These are phyloP conservation scores for Termitomyces heimii DNA, from an alignment of 768 basidiomycete genomes.

Conservation along the genomic window DNA sequence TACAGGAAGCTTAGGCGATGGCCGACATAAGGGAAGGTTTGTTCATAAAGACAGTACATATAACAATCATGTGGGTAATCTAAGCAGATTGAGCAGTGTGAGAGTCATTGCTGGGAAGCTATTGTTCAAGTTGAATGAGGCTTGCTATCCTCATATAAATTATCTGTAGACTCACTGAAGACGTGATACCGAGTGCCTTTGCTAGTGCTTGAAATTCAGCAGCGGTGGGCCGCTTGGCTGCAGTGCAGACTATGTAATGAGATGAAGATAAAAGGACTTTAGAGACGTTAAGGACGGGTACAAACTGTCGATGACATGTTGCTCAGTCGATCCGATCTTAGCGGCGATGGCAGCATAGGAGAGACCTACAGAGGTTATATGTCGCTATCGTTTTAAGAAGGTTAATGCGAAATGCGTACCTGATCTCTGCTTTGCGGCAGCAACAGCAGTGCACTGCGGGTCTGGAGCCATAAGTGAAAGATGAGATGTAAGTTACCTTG, in stretches of 20 bases:
- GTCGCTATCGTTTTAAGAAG: neutral
- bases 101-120: conserved; percentile 3
- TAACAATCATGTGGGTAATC: neutral
- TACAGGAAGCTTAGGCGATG: neutral
- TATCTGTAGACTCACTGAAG: conserved; percentile 20
- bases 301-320: conserved; percentile 51
- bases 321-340: conserved; percentile 32
- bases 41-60: neutral
- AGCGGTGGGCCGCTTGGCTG: conserved; percentile 31
- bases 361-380: conserved; percentile 27
- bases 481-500: neutral
- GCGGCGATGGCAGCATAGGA: conserved; percentile 44
- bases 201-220: conserved; percentile 48
- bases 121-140: neutral
- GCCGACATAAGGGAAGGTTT: neutral
- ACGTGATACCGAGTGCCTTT: conserved; percentile 31
- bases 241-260: conserved; percentile 39
- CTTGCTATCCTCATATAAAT: neutral
- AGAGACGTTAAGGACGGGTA: conserved; percentile 13
- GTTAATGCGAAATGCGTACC: conserved; percentile 29
- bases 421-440: conserved; percentile 39
- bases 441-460: conserved; percentile 55
- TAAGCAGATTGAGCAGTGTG: conserved; percentile 6
- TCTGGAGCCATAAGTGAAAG: conserved; percentile 19
- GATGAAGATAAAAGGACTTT: neutral